These are phyloP conservation scores for Tylopilus rubrobrunneus DNA, from an alignment of 768 basidiomycete genomes.

Conservation along the genomic window DNA sequence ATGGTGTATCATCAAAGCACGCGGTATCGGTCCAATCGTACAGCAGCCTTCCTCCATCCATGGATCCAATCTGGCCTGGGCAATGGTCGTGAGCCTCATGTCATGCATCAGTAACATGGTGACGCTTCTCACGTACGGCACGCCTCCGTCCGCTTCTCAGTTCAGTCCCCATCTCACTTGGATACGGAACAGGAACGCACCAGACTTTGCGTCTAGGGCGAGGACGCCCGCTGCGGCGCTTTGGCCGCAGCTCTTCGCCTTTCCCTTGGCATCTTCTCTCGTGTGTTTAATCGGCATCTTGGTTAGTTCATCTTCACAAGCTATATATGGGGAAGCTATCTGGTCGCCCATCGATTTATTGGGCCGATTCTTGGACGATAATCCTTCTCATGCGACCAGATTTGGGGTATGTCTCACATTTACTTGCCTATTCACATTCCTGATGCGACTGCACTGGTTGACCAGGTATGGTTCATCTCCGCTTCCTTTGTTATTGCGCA, in stretches of 20 bases:
- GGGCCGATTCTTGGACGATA: constrained; percentile 61
- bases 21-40: constrained; percentile 74
- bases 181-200: constrained; percentile 50
- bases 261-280: constrained; percentile 69
- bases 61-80: constrained; percentile 71
- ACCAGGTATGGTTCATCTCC: constrained; percentile 75
- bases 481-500: constrained; percentile 79
- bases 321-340: constrained; percentile 72
- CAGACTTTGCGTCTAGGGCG: constrained; percentile 70
- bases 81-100: constrained; percentile 69
- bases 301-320: constrained; percentile 71
- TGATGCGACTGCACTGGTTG: constrained; percentile 9
- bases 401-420: constrained; percentile 47
- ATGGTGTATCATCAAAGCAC: constrained; percentile 75
- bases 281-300: constrained; percentile 80
- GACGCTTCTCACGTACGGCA: constrained; percentile 60
- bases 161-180: constrained; percentile 11
- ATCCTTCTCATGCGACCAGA: constrained; percentile 59
- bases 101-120: constrained; percentile 79
- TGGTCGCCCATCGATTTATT: constrained; percentile 78
- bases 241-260: constrained; percentile 63
- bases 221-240: constrained; percentile 54
- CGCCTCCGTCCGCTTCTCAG: constrained; percentile 2
- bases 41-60: constrained; percentile 54
- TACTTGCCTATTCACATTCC: neutral